A percentile compares a stretch with the other conserved stretches of the same genome.
These are phyloP conservation scores for Bassia scoparia DNA, from an alignment of 148 eudicot genomes.

Conservation along the genomic window DNA sequence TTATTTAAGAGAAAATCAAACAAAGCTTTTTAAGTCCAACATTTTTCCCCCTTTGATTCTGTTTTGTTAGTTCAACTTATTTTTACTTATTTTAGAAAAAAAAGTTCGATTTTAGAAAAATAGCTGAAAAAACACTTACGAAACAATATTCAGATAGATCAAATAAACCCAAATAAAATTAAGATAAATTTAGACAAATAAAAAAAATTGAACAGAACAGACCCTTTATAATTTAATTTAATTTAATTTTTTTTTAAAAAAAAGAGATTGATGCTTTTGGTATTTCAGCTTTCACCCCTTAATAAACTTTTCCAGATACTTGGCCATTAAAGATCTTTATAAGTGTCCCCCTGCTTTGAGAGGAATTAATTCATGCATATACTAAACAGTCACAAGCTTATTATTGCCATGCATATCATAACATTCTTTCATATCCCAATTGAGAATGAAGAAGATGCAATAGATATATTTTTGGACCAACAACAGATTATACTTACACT, in stretches of 20 bases:
- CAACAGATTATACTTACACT: constrained; percentile 5
- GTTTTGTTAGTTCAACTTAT: no score
- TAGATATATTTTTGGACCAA: constrained; percentile 28
- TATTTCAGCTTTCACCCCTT: constrained; percentile 30
- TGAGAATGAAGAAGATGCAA: constrained; percentile 17
- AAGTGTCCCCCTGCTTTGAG: constrained; percentile 28
- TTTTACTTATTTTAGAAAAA: no score
- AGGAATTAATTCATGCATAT: constrained; percentile 34
- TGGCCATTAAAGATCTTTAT: constrained; percentile 28
- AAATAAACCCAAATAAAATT: no score
- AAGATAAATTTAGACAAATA: constrained; percentile 14
- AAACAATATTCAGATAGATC: no score
- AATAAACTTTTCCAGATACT: constrained; percentile 22
- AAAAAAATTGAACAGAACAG: neutral
- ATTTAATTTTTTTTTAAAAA: neutral
- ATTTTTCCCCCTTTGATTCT: no score
- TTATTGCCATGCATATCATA: constrained; percentile 30
- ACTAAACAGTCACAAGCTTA: constrained; percentile 19
- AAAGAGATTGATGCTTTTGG: constrained; percentile 13
- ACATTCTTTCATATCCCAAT: constrained; percentile 24
- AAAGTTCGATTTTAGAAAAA: no score
- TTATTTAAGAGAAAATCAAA: constrained; percentile 2
- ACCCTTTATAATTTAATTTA: no score
- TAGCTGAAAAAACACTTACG: no score
- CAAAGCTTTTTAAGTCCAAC: constrained; percentile 5